Percentiles rank a stretch among this genome's conserved stretches.
Conservation (phyloP, 2,329 filamentous ascomycete genomes). For the Penicillium sp. region DNA sequence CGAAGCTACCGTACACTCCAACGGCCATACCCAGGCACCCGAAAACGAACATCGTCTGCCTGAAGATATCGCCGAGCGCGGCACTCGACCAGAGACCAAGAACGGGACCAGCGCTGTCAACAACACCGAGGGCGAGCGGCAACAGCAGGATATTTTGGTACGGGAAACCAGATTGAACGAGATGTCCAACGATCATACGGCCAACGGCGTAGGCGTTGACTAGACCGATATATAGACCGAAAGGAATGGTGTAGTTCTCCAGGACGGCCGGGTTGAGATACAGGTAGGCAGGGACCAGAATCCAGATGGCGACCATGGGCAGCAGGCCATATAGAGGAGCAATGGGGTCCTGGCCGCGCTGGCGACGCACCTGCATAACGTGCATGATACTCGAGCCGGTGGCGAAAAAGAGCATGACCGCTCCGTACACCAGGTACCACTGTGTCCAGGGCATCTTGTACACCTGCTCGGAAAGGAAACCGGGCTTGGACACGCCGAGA, state of each 20-base stretch:
- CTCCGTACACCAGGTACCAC: slow-evolving; percentile 87
- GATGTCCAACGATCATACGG: slow-evolving; percentile 90
- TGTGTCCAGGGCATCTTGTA: slow-evolving; percentile 83
- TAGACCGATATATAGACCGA: slow-evolving; percentile 80
- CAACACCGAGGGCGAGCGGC: slow-evolving; percentile 70
- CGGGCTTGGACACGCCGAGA: slow-evolving; percentile 61
- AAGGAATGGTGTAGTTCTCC: slow-evolving; percentile 77
- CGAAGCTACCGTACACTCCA: slow-evolving; percentile 95
- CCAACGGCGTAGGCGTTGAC: slow-evolving; percentile 94
- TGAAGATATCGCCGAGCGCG: slow-evolving; percentile 67
- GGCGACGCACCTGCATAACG: slow-evolving; percentile 74
- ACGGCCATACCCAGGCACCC: slow-evolving; percentile 76
- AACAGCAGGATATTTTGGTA: slow-evolving; percentile 81
- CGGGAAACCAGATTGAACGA: slow-evolving; percentile 82
- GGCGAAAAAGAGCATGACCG: slow-evolving; percentile 76
- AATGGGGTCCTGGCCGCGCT: slow-evolving; percentile 64
- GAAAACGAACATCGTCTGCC: slow-evolving; percentile 89
- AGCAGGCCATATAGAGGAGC: slow-evolving; percentile 70
- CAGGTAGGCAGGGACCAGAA: slow-evolving; percentile 71
- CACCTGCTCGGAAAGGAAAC: slow-evolving; percentile 63
- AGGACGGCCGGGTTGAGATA: slow-evolving; percentile 80
- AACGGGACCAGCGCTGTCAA: slow-evolving; percentile 72
- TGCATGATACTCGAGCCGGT: slow-evolving; percentile 69
- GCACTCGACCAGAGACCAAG: slow-evolving; percentile 64
- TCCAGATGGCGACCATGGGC: slow-evolving; percentile 77